Conservation (phyloP, 805 yeast species). For the Saccharomycopsis selenospora region DNA sequence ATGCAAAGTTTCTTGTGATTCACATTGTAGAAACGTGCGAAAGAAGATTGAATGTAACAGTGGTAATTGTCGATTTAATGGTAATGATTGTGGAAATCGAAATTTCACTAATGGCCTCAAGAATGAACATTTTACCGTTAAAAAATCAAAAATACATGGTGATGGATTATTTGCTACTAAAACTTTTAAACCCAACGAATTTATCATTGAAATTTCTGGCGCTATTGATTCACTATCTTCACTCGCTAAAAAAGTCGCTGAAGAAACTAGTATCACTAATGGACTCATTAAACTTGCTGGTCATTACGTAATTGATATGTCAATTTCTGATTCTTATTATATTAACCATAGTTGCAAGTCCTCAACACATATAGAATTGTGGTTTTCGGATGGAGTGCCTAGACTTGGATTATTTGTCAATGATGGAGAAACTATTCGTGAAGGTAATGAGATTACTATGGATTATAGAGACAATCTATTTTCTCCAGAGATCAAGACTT, state of each 20-base stretch:
- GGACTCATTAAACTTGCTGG: neutral
- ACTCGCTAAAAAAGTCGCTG: neutral
- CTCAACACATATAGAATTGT: neutral
- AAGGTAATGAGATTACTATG: neutral
- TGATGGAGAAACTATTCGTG: neutral
- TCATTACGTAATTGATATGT: neutral
- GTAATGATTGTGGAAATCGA: neutral
- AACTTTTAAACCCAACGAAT: neutral
- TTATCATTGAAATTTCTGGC: neutral
- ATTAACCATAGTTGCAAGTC: slow-evolving; percentile 1
- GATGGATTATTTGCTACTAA: neutral
- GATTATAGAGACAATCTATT: neutral
- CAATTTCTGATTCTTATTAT: neutral
- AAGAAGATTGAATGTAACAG: slow-evolving; percentile 1
- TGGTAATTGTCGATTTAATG: neutral
- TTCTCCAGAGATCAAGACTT: neutral
- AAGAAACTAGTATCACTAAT: neutral
- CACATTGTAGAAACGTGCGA: neutral
- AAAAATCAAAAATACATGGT: neutral
- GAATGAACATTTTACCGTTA: neutral
- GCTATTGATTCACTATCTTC: neutral
- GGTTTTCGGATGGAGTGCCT: slow-evolving; percentile 1
- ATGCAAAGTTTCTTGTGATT: neutral
- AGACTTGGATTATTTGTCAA: neutral
- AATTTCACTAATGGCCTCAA: neutral